Percentiles rank a stretch among this genome's conserved stretches.
Conservation (phyloP, 2,329 filamentous ascomycete genomes). For the Calonectria hongkongensis region DNA sequence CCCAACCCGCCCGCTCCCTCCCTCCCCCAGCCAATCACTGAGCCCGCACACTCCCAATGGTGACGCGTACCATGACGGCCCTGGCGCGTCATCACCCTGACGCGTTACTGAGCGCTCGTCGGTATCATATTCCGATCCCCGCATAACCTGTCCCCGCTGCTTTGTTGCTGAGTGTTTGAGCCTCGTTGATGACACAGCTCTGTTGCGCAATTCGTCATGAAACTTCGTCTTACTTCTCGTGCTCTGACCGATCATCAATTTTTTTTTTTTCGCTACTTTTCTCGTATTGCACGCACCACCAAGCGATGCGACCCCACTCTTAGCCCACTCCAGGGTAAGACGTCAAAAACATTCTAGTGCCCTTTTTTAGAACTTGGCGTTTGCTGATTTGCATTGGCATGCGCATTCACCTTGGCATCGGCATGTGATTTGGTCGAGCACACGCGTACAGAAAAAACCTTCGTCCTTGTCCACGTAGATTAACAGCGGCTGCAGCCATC, state of each 20-base stretch:
- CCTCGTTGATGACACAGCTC: neutral
- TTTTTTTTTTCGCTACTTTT: neutral
- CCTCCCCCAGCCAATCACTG: constrained; percentile 4
- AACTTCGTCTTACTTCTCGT: neutral
- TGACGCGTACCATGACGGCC: constrained; percentile 21
- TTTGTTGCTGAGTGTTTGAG: neutral
- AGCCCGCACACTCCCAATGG: neutral
- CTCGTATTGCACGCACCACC: neutral
- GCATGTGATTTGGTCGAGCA: too few relatives aligned
- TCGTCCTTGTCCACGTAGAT: too few relatives aligned
- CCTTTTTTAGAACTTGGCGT: too few relatives aligned
- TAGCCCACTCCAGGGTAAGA: neutral
- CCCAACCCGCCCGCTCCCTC: neutral
- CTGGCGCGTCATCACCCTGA: constrained; percentile 23
- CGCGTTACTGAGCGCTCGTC: constrained; percentile 1
- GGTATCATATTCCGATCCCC: constrained; percentile 20
- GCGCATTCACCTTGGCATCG: too few relatives aligned
- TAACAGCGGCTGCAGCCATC: too few relatives aligned
- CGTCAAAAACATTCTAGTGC: too few relatives aligned
- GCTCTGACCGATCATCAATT: too few relatives aligned
- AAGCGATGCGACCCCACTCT: neutral
- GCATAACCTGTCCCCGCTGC: neutral
- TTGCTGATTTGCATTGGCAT: too few relatives aligned
- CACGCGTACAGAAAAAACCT: too few relatives aligned
- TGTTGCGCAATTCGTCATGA: constrained; percentile 10